phyloP scores from a whole-genome alignment of 2,329 filamentous ascomycete species.

The Nemania sp. region DNA sequence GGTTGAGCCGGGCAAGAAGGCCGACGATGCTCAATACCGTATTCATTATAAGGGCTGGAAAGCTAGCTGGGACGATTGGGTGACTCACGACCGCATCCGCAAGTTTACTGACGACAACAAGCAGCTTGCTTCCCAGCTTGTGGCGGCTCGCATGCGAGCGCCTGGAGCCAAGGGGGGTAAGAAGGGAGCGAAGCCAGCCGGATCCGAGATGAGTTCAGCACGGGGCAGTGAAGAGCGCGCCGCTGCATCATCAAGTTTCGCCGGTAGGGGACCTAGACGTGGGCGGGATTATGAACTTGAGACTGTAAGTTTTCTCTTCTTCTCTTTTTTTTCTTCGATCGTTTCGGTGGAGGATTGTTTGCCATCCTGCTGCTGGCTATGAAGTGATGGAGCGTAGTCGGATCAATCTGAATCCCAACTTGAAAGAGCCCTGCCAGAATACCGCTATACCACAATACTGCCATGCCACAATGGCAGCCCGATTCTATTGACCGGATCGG shows the following conservation, averaged over 20 bases:
- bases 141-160: slow-evolving; percentile 60
- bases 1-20: slow-evolving; percentile 54
- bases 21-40: slow-evolving; percentile 82
- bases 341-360: slow-evolving; percentile 19
- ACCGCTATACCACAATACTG: not conserved
- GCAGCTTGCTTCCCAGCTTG: slow-evolving; percentile 81
- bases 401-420: not conserved
- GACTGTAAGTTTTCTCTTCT: slow-evolving; percentile 68
- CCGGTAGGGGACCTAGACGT: slow-evolving; percentile 76
- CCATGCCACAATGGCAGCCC: not conserved
- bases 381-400: slow-evolving; percentile 20
- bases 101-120: slow-evolving; percentile 97
- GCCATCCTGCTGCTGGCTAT: slow-evolving; percentile 3
- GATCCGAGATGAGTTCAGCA: slow-evolving; percentile 71
- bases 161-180: slow-evolving; percentile 61
- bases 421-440: slow-evolving; percentile 5
- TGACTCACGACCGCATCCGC: slow-evolving; percentile 89
- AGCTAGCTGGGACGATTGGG: slow-evolving; percentile 99
- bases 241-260: slow-evolving; percentile 68
- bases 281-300: slow-evolving; percentile 86
- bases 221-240: slow-evolving; percentile 84
- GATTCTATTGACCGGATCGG: not conserved
- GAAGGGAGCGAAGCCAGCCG: slow-evolving; percentile 60
- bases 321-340: slow-evolving; percentile 33
- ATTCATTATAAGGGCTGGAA: slow-evolving; percentile 99